Conservation (phyloP, 2,329 filamentous ascomycete genomes). For the Stagonosporopsis vannaccii region DNA sequence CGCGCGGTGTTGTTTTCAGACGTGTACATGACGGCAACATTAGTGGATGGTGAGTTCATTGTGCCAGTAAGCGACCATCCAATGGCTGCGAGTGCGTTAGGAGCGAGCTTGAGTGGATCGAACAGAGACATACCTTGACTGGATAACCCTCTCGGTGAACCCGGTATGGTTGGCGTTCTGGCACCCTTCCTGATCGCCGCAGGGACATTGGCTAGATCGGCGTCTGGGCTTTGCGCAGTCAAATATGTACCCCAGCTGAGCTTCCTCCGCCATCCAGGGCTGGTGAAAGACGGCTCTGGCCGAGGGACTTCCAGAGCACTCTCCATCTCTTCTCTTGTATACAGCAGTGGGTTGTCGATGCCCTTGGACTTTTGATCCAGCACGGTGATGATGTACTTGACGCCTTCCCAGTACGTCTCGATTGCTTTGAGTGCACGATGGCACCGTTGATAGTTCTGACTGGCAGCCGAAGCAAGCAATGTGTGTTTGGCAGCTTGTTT, state of each 20-base stretch:
- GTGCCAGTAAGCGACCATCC: conserved; percentile 90
- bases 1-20: conserved; percentile 51
- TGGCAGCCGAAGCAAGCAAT: conserved; percentile 79
- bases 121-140: conserved; percentile 55
- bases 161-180: conserved; percentile 41
- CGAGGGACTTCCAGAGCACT: conserved; percentile 66
- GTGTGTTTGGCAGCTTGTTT: conserved; percentile 70
- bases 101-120: neutral
- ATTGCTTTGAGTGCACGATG: conserved; percentile 83
- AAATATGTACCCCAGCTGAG: conserved; percentile 54
- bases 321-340: conserved; percentile 78
- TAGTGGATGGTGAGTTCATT: conserved; percentile 84
- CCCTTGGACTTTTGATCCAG: conserved; percentile 88
- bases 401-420: conserved; percentile 85
- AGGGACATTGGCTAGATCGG: conserved; percentile 40
- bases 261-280: conserved; percentile 60
- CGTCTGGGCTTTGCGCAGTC: conserved; percentile 41
- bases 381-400: conserved; percentile 85
- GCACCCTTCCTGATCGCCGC: conserved; percentile 42
- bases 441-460: conserved; percentile 85
- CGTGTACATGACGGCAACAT: conserved; percentile 81
- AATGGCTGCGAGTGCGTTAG: conserved; percentile 60
- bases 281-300: conserved; percentile 58
- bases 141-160: conserved; percentile 58
- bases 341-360: conserved; percentile 75